Evolutionary conservation across 192 early-diverging fungal genomes (phyloP), one percentile per base, ranked within the genome.

Genomic region (Rhizoclosmatium sp.): DNA sequence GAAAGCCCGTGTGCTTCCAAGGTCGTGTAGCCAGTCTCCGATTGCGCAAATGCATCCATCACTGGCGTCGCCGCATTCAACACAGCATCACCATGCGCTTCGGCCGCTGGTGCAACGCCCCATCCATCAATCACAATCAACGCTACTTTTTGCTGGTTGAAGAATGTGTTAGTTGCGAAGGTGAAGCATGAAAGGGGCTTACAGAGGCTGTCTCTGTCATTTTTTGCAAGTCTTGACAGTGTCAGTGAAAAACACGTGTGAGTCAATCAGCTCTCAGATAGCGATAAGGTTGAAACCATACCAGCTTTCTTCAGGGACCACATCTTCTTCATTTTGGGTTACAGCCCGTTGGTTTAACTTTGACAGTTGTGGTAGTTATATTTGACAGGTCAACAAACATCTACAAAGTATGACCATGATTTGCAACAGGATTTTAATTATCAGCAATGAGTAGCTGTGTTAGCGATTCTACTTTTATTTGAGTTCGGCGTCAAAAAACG

Each of bases 61-160:
- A 94, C 93, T 14, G 97, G 98, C 7, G 97, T 99, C 2, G 93
- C 79, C 16, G 98, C 97, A 62, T 97, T 92, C 74, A 88, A 85
- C 83, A 99, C 97, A 76, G 97, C 96, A 80, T 99, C 96, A 58
- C 97, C 98, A 54, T 86, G 88, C 44, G 86, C 75, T 71, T 93
- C 82, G 21, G 51, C 45, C 21, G 92, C 82, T 60, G 87, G 83
- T 23, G 93, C 93, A 80, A 98, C 89, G 65, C 98, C 98, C 31
- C 98, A 99, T 47, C 98, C 98, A 82, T 99, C 98, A 84, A 99
- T 98, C 82, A 92, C 93, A 79, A 99, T 92, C 66, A 97, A 89
- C 81, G 93, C 95, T 16, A 93, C 92, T 75, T 94, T 95, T 42
- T 76, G 47, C 75, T 76, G 21, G 60, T 19, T 54, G 51, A 7